Evolutionary conservation across 2,329 filamentous ascomycete species (phyloP).

Genomic region (Botrytis cinerea): DNA sequence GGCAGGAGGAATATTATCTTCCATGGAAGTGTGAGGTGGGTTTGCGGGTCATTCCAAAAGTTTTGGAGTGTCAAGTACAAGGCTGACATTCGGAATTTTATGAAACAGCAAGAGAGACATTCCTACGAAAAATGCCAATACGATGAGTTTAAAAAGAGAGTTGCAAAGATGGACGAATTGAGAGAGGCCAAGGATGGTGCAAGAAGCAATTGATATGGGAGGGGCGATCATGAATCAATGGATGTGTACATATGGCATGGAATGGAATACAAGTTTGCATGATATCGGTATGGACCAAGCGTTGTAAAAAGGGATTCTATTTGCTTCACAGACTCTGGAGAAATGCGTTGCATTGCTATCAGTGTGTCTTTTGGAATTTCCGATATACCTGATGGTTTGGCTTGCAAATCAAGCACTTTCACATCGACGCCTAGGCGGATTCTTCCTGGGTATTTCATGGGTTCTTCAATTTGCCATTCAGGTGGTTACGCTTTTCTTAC

Average conservation of each 20-base stretch:
- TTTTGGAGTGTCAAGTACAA: background rate
- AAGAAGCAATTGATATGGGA: conserved; percentile 70
- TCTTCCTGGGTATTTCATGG: background rate
- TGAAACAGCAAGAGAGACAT: conserved; percentile 84
- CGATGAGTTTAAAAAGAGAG: conserved; percentile 96
- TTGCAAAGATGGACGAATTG: conserved; percentile 98
- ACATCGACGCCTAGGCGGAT: background rate
- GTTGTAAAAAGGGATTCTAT: background rate
- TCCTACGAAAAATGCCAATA: conserved; percentile 99
- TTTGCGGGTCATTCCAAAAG: conserved; percentile 5
- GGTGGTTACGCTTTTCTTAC: background rate
- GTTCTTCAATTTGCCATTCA: background rate
- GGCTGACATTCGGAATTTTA: conserved; percentile 27
- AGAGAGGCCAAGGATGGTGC: conserved; percentile 80
- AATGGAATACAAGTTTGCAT: conserved; percentile 27
- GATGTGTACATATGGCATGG: conserved; percentile 33
- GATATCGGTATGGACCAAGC: conserved; percentile 7
- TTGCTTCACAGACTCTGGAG: background rate
- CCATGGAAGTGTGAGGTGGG: conserved; percentile 97
- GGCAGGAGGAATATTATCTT: conserved; percentile 86
- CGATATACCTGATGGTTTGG: background rate
- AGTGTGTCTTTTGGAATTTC: background rate
- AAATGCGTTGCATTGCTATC: background rate
- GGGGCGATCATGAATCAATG: background rate
- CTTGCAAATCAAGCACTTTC: background rate